These are phyloP conservation scores for Aspergillus sp. DNA, from an alignment of 2,329 filamentous ascomycete genomes.

Conservation along the genomic window DNA sequence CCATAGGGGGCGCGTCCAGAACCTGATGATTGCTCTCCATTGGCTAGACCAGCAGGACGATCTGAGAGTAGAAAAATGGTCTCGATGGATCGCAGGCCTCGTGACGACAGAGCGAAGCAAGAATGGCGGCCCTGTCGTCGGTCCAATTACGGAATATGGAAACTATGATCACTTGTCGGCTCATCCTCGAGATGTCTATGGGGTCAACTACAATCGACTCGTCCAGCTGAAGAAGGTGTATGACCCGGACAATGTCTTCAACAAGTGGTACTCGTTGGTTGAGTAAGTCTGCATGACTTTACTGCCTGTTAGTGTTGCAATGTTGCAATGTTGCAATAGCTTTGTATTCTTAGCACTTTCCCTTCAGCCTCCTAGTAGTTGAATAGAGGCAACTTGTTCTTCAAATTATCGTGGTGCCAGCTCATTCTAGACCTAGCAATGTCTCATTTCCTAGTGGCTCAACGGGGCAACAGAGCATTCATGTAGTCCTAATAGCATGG, in stretches of 20 bases:
- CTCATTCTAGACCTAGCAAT: too few relatives aligned
- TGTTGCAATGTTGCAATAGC: background rate
- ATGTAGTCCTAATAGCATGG: too few relatives aligned
- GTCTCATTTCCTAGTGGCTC: too few relatives aligned
- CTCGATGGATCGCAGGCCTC: background rate
- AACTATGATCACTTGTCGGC: slow-evolving; percentile 1
- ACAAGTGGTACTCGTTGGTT: slow-evolving; percentile 8
- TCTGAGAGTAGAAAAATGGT: slow-evolving; percentile 17
- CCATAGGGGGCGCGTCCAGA: slow-evolving; percentile 15
- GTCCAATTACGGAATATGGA: slow-evolving; percentile 32
- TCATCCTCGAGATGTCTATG: background rate
- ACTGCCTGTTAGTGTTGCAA: background rate
- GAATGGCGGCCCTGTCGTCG: slow-evolving; percentile 46
- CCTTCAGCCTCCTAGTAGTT: too few relatives aligned
- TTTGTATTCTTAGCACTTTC: background rate
- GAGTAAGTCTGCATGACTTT: background rate
- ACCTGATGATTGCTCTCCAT: slow-evolving; percentile 7
- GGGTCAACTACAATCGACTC: slow-evolving; percentile 6
- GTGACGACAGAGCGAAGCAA: background rate
- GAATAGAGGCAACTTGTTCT: too few relatives aligned
- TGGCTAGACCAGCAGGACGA: slow-evolving; percentile 13
- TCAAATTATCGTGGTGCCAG: too few relatives aligned
- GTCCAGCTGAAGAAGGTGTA: slow-evolving; percentile 15
- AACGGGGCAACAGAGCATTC: too few relatives aligned
- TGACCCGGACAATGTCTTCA: slow-evolving; percentile 19